Base-by-base conservation (phyloP, 257 asterid genomes). In the Scutellaria barbata region DNA sequence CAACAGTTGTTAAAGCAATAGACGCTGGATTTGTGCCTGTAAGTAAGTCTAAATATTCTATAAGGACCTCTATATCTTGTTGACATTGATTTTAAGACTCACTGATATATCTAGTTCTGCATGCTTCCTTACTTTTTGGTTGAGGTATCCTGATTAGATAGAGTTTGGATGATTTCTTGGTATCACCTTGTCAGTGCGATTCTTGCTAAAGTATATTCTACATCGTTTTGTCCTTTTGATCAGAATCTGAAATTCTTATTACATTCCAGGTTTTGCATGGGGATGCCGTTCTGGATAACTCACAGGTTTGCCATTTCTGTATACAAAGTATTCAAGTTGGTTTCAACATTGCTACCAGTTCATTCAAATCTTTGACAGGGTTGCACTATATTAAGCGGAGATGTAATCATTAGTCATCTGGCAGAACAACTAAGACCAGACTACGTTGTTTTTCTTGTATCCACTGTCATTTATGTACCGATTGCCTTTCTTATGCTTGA, bases 311-410 rank as follows among this genome's bases (percentile, higher is more conserved):
- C 53, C 50, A 68, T 74, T 73, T 77, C 76, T 67, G 52, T 41
- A 3, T 71, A 47, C 51, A 54, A 52, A 53, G 55, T 18, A 10
- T n/a, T 69, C 71, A 41, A 35, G 55, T 81, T 60, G 41, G 72
- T 72, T 47, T 41, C 52, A 8, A 12, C 40, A 54, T 74, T 30
- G 53, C 25, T 59, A 39, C 72, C 46, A 63, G 55, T 48, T 51
- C 17, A 18, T 75, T 77, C 37, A 55, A 68, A 43, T 72, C 75
- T 67, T 72, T 25, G 62, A 61, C 89, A 89, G 98, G 98, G 88
- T 59, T 94, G 98, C 89, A 91, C 98, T 12, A 94, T 94, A 80
- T 77, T 94, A 78, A 94, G 98, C 37, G 98, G 98, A 68, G 98
- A 94, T 70, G 90, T 88, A n/a, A 94, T 94, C 80, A 89, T 89